Conservation (phyloP, 768 basidiomycete species). For the Auriscalpium orientale region DNA sequence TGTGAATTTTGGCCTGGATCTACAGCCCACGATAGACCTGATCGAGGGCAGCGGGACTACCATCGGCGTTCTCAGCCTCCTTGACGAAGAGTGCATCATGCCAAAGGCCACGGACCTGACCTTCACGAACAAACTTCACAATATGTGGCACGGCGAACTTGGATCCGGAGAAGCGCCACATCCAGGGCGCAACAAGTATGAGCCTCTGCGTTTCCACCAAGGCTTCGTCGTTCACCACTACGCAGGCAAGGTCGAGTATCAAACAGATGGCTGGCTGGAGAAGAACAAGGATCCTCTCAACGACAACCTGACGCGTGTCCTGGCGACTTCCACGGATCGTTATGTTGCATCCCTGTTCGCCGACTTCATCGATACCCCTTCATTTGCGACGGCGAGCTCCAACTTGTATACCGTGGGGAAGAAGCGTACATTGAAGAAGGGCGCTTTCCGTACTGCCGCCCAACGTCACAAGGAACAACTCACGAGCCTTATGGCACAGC, state of each 20-base stretch:
- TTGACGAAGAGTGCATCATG: conserved; percentile 99
- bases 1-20: conserved; percentile 93
- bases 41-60: conserved; percentile 70
- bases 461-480: conserved; percentile 97
- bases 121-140: conserved; percentile 87
- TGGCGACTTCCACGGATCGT: conserved; percentile 73
- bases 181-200: conserved; percentile 77
- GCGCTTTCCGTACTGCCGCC: conserved; percentile 92
- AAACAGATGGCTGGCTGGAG: conserved; percentile 94
- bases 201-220: conserved; percentile 81
- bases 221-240: conserved; percentile 96
- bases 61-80: conserved; percentile 85
- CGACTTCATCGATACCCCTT: conserved; percentile 55
- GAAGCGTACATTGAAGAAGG: conserved; percentile 82
- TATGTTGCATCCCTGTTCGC: conserved; percentile 80
- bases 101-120: conserved; percentile 95
- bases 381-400: conserved; percentile 30
- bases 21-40: conserved; percentile 97
- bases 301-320: conserved; percentile 86
- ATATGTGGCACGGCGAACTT: conserved; percentile 57
- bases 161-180: conserved; percentile 44
- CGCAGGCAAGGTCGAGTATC: conserved; percentile 94
- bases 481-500: conserved; percentile 80
- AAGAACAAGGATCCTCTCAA: conserved; percentile 99
- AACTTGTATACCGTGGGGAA: conserved; percentile 43